These are phyloP conservation scores for Clathrospora elynae DNA, from an alignment of 2,329 filamentous ascomycete species.

Conservation along the genomic window DNA sequence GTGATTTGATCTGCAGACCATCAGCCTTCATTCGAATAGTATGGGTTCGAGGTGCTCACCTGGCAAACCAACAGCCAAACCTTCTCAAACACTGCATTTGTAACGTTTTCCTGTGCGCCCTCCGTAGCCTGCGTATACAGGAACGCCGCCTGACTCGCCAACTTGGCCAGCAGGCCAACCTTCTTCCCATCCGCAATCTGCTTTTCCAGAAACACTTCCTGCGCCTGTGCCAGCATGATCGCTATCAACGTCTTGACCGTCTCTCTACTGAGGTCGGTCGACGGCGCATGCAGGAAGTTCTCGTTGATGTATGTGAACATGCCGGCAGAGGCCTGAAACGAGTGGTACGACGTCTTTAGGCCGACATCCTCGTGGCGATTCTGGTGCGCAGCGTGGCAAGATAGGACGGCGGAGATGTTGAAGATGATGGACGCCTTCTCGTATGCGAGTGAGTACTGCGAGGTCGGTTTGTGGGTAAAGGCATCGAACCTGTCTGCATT, in stretches of 20 bases:
- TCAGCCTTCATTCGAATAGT: slow-evolving; percentile 9
- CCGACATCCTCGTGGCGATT: slow-evolving; percentile 90
- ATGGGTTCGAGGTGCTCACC: slow-evolving; percentile 54
- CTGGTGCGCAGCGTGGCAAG: slow-evolving; percentile 92
- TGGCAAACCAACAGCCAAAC: slow-evolving; percentile 85
- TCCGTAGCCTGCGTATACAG: slow-evolving; percentile 87
- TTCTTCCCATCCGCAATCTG: slow-evolving; percentile 94
- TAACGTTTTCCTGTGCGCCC: slow-evolving; percentile 89
- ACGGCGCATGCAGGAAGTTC: slow-evolving; percentile 96
- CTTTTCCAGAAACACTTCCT: slow-evolving; percentile 97
- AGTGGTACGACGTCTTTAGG: slow-evolving; percentile 95
- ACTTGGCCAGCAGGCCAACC: slow-evolving; percentile 84
- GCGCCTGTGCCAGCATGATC: slow-evolving; percentile 91
- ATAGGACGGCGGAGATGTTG: slow-evolving; percentile 96
- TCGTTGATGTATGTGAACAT: slow-evolving; percentile 99
- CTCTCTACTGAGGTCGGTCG: slow-evolving; percentile 91
- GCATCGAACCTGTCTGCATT: slow-evolving; percentile 82
- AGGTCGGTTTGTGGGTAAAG: slow-evolving; percentile 98
- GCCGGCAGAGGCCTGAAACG: slow-evolving; percentile 94
- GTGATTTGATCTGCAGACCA: slow-evolving; percentile 69
- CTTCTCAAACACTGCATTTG: slow-evolving; percentile 89
- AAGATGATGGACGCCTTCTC: slow-evolving; percentile 99
- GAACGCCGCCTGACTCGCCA: slow-evolving; percentile 87
- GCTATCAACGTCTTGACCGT: slow-evolving; percentile 94
- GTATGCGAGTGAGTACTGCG: slow-evolving; percentile 94